These are phyloP conservation scores for Aspergillus nidulans DNA, from an alignment of 495 filamentous ascomycete species.

Conservation along the genomic window DNA sequence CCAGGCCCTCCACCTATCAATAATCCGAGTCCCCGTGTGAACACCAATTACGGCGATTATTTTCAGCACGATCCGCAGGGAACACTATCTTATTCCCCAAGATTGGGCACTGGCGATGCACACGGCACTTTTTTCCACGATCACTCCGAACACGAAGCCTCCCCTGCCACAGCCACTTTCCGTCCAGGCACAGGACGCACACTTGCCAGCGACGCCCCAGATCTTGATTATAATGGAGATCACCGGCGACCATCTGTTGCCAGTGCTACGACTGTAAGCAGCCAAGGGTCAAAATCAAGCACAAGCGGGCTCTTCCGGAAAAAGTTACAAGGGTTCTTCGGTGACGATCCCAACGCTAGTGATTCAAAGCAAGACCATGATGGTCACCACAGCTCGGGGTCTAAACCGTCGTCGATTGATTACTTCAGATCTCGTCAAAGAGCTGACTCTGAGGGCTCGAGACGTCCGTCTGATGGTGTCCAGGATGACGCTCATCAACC, in stretches of 20 bases:
- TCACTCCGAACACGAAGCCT: constrained; percentile 37
- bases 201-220: constrained; percentile 62
- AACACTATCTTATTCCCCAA: constrained; percentile 30
- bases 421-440: constrained; percentile 58
- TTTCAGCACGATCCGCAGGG: constrained; percentile 35
- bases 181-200: constrained; percentile 61
- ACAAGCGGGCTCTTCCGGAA: constrained; percentile 65
- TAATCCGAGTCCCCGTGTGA: constrained; percentile 24
- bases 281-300: constrained; percentile 82
- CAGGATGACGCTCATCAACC: constrained; percentile 55
- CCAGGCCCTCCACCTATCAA: constrained; percentile 22
- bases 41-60: constrained; percentile 21
- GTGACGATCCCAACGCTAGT: constrained; percentile 68
- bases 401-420: constrained; percentile 53
- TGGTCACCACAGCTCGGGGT: constrained; percentile 48
- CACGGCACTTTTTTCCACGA: constrained; percentile 43
- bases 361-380: constrained; percentile 71
- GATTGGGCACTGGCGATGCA: constrained; percentile 29
- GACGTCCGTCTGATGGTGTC: constrained; percentile 48
- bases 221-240: constrained; percentile 61
- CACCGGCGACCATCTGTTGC: constrained; percentile 83
- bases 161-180: constrained; percentile 62
- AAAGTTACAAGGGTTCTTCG: constrained; percentile 79
- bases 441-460: constrained; percentile 64
- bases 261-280: constrained; percentile 84